Evolutionary conservation across 1,284 basidiomycete genomes (phyloP), one percentile per base, ranked within the genome.

Genomic region (Ceratobasidium sp.): DNA sequence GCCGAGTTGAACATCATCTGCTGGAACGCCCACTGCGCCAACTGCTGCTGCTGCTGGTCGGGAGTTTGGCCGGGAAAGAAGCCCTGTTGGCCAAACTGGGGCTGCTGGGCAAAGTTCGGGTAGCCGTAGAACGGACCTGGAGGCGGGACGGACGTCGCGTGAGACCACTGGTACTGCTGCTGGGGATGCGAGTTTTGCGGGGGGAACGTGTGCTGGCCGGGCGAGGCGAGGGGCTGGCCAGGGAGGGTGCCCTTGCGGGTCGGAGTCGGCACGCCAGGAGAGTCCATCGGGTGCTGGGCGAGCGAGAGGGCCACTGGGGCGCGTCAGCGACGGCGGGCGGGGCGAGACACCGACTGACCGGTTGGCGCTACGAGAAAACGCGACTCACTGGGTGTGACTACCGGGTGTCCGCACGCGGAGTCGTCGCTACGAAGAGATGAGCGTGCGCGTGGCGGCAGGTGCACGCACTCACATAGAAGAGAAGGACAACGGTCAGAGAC

Each of bases 21-120:
- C 81, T 93, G 92, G 83, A 93, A 93, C 41, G 92, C 90, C 92
- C 92, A 93, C 81, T 92, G 90, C 7, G 90, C 89, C 76, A 92
- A 86, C 81, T 92, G 91, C 62, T 77, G 76, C 46, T 59, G 56
- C 34, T 75, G 74, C 39, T 89, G 90, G 80, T 92, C 92, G 62
- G 89, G 90, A n/a, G 85, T 85, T 71, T 83, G 79, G 78, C 86
- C 88, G 24, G 81, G 81, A 54, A 85, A 85, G 74, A 84, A 84
- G 74, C 83, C 84, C 31, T 84, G 82, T 78, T 87, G 86, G 27
- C 46, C 61, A 41, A 56, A 73, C 39, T 29, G 49, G 31, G 27
- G 24, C 16, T 39, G 73, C 61, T 63, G 43, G 24, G 64, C 48
- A 39, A 31, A 66, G 48, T 66, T 61, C 2, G 58, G 34, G 58